A percentile compares a stretch with the other conserved stretches of the same genome.
Evolutionary conservation across 257 asterid genomes (phyloP).

Genomic region (Linderniella brevidens): DNA sequence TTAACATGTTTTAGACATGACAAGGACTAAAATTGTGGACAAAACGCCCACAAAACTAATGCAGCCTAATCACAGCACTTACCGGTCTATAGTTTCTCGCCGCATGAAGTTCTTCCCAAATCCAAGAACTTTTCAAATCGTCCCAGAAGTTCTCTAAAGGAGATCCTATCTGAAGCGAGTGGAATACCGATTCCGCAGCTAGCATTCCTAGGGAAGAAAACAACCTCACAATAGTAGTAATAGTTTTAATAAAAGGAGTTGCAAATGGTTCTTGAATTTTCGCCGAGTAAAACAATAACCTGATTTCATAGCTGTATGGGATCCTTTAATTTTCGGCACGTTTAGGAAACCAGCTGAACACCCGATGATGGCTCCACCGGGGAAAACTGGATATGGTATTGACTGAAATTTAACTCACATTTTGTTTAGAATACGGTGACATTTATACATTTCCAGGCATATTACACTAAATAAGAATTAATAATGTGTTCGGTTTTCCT

Average conservation of each 20-base stretch:
- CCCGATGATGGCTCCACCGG: slow-evolving; percentile 97
- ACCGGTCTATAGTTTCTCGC: slow-evolving; percentile 98
- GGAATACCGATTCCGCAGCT: slow-evolving; percentile 84
- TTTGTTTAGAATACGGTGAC: slow-evolving; percentile 15
- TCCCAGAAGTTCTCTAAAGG: slow-evolving; percentile 63
- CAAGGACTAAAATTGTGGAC: neutral
- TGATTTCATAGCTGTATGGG: slow-evolving; percentile 98
- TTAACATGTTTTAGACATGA: neutral
- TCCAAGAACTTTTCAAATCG: slow-evolving; percentile 67
- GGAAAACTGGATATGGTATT: slow-evolving; percentile 96
- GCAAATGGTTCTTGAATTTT: too few relatives aligned
- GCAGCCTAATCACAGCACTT: slow-evolving; percentile 16
- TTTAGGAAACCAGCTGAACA: slow-evolving; percentile 98
- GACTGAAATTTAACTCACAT: slow-evolving; percentile 80
- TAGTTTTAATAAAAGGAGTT: too few relatives aligned
- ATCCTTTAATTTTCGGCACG: slow-evolving; percentile 92
- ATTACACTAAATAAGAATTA: too few relatives aligned
- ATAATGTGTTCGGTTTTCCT: too few relatives aligned
- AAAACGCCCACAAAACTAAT: neutral
- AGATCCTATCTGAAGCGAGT: slow-evolving; percentile 37
- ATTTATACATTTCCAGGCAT: too few relatives aligned
- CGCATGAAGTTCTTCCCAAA: slow-evolving; percentile 74
- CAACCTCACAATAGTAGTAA: too few relatives aligned
- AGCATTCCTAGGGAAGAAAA: slow-evolving; percentile 48
- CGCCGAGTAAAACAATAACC: slow-evolving; percentile 23